phyloP scores from a whole-genome alignment of 352 stramenopile species.

The Pythium chondricola region DNA sequence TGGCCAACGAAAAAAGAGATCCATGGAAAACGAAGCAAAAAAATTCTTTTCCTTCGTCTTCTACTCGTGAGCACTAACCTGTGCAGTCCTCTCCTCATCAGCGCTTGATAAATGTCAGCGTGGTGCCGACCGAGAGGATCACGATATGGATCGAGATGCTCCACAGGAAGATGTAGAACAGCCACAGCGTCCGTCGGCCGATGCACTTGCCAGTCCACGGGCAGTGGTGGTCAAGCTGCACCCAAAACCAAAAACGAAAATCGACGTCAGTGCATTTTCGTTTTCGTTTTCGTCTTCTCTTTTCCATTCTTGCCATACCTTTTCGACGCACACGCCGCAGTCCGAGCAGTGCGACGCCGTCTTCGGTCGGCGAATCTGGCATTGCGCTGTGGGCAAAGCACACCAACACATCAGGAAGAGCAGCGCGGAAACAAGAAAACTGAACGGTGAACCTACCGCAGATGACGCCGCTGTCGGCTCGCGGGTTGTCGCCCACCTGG shows the following conservation, averaged over 20 bases:
- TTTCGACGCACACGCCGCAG: conserved; percentile 62
- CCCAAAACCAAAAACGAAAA: conserved; percentile 1
- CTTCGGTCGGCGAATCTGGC: conserved; percentile 58
- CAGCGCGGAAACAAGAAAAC: background rate
- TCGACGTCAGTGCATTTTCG: background rate
- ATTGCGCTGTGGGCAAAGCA: conserved; percentile 54
- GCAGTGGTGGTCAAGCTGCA: conserved; percentile 77
- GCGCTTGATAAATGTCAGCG: conserved; percentile 15
- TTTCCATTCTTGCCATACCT: too few relatives aligned
- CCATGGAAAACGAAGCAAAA: background rate
- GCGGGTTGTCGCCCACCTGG: too few relatives aligned
- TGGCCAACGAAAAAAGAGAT: background rate
- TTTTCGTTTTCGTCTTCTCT: too few relatives aligned
- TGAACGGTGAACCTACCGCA: background rate
- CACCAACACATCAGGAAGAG: conserved; percentile 3
- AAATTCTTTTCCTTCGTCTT: background rate
- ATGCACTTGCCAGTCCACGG: conserved; percentile 73
- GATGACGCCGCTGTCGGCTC: background rate
- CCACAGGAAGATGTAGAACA: conserved; percentile 40
- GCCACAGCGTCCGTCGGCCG: conserved; percentile 34
- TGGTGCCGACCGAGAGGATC: conserved; percentile 14
- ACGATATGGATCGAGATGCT: conserved; percentile 36
- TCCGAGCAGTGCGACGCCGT: conserved; percentile 77
- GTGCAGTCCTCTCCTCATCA: background rate
- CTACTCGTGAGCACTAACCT: background rate